phyloP scores from a whole-genome alignment of 1,284 basidiomycete genomes.

The Apiotrichum veenhuisii region DNA sequence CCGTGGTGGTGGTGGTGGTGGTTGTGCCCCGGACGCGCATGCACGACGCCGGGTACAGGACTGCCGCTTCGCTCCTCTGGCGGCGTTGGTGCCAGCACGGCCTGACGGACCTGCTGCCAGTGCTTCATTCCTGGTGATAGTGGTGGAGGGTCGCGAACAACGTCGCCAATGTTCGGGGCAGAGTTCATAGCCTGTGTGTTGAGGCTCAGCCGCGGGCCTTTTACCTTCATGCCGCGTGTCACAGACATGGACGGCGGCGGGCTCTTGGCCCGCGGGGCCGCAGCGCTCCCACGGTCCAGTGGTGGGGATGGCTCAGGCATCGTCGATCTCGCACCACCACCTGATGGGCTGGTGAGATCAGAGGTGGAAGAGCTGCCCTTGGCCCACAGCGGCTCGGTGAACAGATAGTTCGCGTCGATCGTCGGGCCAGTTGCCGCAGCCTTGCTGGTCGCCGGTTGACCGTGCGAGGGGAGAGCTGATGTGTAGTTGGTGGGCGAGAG shows the following conservation, averaged over 20 bases:
- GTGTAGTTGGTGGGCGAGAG: not conserved
- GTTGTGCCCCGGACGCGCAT: too few species aligned
- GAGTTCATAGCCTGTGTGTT: not conserved
- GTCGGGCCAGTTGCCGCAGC: not conserved
- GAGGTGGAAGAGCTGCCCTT: not conserved
- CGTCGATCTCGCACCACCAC: not conserved
- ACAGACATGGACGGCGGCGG: not conserved
- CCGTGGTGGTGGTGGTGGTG: constrained; percentile 12
- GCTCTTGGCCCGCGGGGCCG: not conserved
- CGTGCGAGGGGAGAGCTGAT: not conserved
- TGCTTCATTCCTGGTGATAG: constrained; percentile 39
- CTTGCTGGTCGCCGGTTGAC: not conserved
- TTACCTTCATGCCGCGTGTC: not conserved
- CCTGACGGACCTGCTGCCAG: constrained; percentile 43
- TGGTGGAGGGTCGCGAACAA: constrained; percentile 16
- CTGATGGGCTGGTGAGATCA: not conserved
- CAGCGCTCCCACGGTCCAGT: not conserved
- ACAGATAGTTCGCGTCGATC: not conserved
- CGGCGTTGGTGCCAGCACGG: constrained; percentile 33
- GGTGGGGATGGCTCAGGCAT: not conserved
- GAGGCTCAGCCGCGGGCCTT: constrained; percentile 2
- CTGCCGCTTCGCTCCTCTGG: constrained; percentile 21
- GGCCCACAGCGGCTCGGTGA: not conserved
- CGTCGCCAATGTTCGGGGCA: not conserved
- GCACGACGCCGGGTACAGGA: too few species aligned